Conservation (phyloP, 176 grass and related monocot species). For the Rhipidocladum racemiflorum region DNA sequence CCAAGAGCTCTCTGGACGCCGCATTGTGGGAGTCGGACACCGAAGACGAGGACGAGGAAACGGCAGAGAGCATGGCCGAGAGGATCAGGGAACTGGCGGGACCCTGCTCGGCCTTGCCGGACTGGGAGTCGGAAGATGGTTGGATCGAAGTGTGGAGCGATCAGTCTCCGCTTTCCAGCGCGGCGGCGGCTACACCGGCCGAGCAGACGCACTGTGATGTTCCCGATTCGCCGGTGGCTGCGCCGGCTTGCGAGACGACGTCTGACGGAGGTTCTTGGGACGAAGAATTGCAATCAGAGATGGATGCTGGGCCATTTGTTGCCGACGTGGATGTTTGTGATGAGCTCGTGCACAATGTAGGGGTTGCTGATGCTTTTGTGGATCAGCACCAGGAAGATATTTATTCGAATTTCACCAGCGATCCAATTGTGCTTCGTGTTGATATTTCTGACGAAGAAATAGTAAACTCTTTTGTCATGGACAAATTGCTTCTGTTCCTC, state of each 20-base stretch:
- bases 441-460: not conserved
- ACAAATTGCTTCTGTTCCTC: not conserved
- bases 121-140: conserved; percentile 41
- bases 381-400: conserved; percentile 16
- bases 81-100: conserved; percentile 35
- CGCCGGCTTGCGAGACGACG: not conserved
- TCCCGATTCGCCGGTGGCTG: not conserved
- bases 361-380: not conserved
- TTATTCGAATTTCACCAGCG: not conserved
- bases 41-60: conserved; percentile 29
- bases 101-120: conserved; percentile 19
- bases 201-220: not conserved
- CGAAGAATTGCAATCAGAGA: not conserved
- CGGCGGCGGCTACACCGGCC: not conserved
- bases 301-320: not conserved
- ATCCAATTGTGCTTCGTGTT: not conserved
- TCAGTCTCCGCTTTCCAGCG: not conserved
- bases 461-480: not conserved
- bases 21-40: conserved; percentile 56
- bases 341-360: conserved; percentile 7
- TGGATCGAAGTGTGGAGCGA: conserved; percentile 39
- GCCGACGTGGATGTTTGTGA: not conserved
- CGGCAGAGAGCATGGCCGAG: conserved; percentile 18
- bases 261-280: not conserved
- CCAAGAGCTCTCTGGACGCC: conserved; percentile 74